Evolutionary conservation across 2,329 filamentous ascomycete species (phyloP).

Genomic region (Elsinoe necatrix): DNA sequence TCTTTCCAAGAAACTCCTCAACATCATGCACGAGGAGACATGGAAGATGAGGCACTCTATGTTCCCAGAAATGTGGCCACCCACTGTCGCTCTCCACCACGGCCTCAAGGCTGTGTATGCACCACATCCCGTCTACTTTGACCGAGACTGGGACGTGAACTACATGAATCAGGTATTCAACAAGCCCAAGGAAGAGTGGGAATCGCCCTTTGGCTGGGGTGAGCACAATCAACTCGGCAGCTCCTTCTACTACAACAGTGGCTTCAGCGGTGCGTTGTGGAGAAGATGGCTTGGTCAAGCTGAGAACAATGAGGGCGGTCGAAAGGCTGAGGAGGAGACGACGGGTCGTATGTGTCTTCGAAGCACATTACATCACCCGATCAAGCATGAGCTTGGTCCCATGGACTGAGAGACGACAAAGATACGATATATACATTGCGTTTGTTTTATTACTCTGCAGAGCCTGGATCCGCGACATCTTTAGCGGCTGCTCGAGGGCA

Average conservation of each 20-base stretch:
- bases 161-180: conserved; percentile 42
- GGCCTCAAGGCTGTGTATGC: conserved; percentile 71
- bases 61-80: conserved; percentile 71
- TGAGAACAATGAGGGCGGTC: conserved; percentile 36
- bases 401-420: conserved; percentile 16
- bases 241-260: conserved; percentile 45
- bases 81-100: conserved; percentile 64
- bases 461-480: background rate
- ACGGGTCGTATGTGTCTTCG: conserved; percentile 41
- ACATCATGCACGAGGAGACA: conserved; percentile 72
- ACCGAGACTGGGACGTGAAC: conserved; percentile 57
- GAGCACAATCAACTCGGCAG: conserved; percentile 45
- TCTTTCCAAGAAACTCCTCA: conserved; percentile 60
- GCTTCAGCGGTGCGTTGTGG: conserved; percentile 42
- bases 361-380: conserved; percentile 39
- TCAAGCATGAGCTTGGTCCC: conserved; percentile 40
- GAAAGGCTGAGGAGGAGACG: conserved; percentile 29
- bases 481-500: background rate
- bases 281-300: conserved; percentile 41
- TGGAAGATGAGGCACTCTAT: conserved; percentile 62
- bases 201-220: conserved; percentile 44
- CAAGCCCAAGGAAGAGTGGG: conserved; percentile 37
- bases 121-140: conserved; percentile 71
- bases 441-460: conserved; percentile 4
- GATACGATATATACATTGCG: conserved; percentile 6